Evolutionary conservation across 1,284 basidiomycete species (phyloP).

Genomic region (Pseudozyma sp.): DNA sequence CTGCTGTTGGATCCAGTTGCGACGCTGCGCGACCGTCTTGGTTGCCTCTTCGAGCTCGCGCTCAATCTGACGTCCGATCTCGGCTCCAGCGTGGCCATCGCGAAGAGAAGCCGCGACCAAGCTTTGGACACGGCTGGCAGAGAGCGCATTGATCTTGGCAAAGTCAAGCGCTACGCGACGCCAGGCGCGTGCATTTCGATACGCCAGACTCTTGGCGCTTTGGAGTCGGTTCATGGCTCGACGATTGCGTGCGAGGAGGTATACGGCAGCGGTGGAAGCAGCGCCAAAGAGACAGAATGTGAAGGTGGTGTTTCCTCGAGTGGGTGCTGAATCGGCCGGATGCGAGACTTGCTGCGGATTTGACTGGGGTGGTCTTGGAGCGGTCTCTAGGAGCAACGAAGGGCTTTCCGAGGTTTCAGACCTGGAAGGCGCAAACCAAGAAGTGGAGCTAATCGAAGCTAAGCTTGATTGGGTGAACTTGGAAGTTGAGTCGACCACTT

Average conservation of each 20-base stretch:
- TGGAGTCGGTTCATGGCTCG: slow-evolving; percentile 46
- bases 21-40: slow-evolving; percentile 28
- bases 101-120: slow-evolving; percentile 27
- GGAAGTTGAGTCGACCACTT: not conserved
- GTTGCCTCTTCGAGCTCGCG: slow-evolving; percentile 42
- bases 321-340: not conserved
- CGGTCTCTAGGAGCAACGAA: not conserved
- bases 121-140: slow-evolving; percentile 32
- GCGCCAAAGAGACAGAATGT: slow-evolving; percentile 45
- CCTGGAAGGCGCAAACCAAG: slow-evolving; percentile 19
- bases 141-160: slow-evolving; percentile 44
- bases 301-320: slow-evolving; percentile 37
- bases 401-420: not conserved
- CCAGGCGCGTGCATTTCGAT: slow-evolving; percentile 45
- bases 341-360: not conserved
- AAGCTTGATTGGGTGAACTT: not conserved
- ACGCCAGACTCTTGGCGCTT: slow-evolving; percentile 32
- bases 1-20: slow-evolving; percentile 31
- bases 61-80: slow-evolving; percentile 37
- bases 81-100: slow-evolving; percentile 25
- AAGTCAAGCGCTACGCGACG: slow-evolving; percentile 46
- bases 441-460: slow-evolving; percentile 3
- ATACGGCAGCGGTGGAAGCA: slow-evolving; percentile 25
- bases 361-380: not conserved
- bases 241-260: slow-evolving; percentile 25